Base-by-base conservation (phyloP, 1,284 basidiomycete genomes). In the Fomitopsis pinicola region DNA sequence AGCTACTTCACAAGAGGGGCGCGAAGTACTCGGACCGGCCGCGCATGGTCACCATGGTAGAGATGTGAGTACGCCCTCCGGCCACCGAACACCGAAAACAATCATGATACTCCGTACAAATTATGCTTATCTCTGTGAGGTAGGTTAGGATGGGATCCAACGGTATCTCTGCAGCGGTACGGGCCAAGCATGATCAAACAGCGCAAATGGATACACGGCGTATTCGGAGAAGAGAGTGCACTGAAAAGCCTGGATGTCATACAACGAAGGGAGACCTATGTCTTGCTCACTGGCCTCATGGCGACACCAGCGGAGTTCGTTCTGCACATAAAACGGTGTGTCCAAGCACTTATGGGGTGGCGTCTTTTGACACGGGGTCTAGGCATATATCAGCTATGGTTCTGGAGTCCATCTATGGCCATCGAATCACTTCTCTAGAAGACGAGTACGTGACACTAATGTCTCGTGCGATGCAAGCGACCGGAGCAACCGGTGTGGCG, bases 151-250 rank as follows among this genome's bases (percentile, higher is more conserved):
- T 54, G 35, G 52, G 12, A 54, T 38, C 52, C 52, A 15, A 38
- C n/a, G 15, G 14, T 22, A 6, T 2, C 52, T 10, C 1, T 26
- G 10, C 19, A 36, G 35, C 35, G 35, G 12, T 54, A 54, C 14
- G 10, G 68, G 42, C 66, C 65, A 3, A 55, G 53, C 22, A 70
- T 64, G 61, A 65, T 69, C 26, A 64, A 63, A 44, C 67, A 68
- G 22, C 67, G 70, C 17, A 60, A 62, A 45, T 63, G 70, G 55
- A 64, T 68, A 22, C 68, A 69, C 35, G 65, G 66, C 30, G 65
- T 64, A n/a, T 68, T 71, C 38, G 62, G 62, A 33, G 28, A 59
- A 8, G 60, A 64, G 45, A 60, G 56, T 5, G 61, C 59, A 2
- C 44, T 69, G 7, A 55, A 53, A 7, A 55, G 50, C 17, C 69